Percentiles rank a stretch among this genome's conserved stretches.
phyloP scores from a whole-genome alignment of 257 asterid species.

The Eucommia ulmoides region DNA sequence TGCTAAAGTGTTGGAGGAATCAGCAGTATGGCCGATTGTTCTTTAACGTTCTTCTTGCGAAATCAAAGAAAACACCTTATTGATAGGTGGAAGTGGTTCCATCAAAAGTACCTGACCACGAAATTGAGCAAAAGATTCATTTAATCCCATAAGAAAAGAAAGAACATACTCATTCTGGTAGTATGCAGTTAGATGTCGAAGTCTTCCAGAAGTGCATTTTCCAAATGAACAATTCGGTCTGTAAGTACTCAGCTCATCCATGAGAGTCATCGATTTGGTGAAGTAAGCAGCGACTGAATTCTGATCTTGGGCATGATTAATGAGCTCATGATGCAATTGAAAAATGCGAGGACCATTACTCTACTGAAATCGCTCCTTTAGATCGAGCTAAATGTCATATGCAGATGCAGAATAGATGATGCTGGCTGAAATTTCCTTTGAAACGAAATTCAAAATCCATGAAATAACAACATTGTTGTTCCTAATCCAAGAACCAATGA shows the following conservation, averaged over 20 bases:
- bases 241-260: neutral
- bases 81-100: neutral
- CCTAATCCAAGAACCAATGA: neutral
- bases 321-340: neutral
- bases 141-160: neutral
- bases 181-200: no score
- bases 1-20: no score
- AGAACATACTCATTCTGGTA: neutral
- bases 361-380: neutral
- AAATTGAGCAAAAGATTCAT: neutral
- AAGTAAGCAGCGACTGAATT: neutral
- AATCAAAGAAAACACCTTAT: neutral
- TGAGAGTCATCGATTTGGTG: neutral
- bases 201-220: neutral
- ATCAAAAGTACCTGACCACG: neutral
- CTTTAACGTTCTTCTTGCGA: neutral
- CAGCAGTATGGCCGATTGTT: no score
- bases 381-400: neutral
- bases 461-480: slow-evolving; percentile 1
- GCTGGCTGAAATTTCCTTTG: neutral
- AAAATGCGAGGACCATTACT: neutral
- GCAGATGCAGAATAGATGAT: neutral
- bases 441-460: neutral
- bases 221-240: neutral
- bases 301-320: neutral